Conservation (phyloP, 106 monocot species). For the Dendrobium nobile region DNA sequence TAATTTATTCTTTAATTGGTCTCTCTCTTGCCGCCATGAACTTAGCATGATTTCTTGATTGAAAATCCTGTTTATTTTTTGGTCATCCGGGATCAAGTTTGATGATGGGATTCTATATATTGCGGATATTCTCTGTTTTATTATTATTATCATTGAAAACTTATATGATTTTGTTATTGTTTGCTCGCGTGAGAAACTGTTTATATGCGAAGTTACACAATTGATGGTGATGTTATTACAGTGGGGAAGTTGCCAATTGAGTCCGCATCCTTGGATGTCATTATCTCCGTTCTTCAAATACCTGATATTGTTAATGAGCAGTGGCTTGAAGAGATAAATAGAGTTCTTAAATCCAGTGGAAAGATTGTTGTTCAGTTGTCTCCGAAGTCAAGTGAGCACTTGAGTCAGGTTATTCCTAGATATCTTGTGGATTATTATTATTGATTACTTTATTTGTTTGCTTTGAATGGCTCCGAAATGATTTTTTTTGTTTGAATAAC, state of each 20-base stretch:
- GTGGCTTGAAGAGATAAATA: conserved; percentile 52
- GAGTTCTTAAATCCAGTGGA: conserved; percentile 71
- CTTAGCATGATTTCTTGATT: neutral
- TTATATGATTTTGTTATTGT: neutral
- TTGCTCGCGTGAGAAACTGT: neutral
- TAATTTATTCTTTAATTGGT: too few species aligned
- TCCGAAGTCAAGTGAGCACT: conserved; percentile 8
- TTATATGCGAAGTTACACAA: neutral
- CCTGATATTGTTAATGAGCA: conserved; percentile 25
- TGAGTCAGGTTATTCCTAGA: conserved; percentile 28
- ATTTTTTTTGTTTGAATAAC: conserved; percentile 21
- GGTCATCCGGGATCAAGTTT: neutral
- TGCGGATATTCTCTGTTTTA: neutral
- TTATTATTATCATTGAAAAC: neutral
- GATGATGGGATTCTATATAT: neutral
- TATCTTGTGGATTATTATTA: neutral
- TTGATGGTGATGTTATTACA: conserved; percentile 3
- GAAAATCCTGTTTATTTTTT: neutral
- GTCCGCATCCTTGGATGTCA: conserved; percentile 32
- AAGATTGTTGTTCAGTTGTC: conserved; percentile 33
- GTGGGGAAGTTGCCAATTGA: conserved; percentile 50
- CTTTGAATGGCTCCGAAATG: neutral
- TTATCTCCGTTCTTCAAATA: conserved; percentile 33
- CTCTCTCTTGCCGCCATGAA: neutral
- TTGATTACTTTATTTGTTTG: neutral